Conservation (phyloP, 1,284 basidiomycete species). For the Austropuccinia psidii region DNA sequence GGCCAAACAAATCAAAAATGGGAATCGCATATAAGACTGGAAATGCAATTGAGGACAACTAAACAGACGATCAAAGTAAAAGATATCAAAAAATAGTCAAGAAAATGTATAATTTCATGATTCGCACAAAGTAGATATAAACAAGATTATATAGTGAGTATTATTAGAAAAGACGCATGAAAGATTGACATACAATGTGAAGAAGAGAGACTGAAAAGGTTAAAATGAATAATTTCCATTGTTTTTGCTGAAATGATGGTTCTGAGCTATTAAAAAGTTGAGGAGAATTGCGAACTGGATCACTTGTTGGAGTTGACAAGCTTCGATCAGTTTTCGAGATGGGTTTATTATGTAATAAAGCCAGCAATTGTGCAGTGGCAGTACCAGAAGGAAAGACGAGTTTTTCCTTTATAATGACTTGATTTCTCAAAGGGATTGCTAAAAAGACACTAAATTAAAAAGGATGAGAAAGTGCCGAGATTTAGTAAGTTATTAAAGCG, state of each 20-base stretch:
- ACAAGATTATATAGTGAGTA: slow-evolving; percentile 39
- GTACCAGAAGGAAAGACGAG: slow-evolving; percentile 85
- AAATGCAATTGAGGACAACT: slow-evolving; percentile 64
- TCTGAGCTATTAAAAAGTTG: not conserved
- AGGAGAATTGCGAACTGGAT: not conserved
- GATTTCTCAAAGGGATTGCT: slow-evolving; percentile 81
- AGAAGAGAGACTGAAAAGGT: slow-evolving; percentile 17
- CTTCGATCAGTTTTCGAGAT: not conserved
- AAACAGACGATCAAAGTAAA: not conserved
- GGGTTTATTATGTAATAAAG: slow-evolving; percentile 73
- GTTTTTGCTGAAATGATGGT: slow-evolving; percentile 2
- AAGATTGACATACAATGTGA: slow-evolving; percentile 5
- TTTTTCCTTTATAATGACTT: slow-evolving; percentile 91
- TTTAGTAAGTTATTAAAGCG: slow-evolving; percentile 35
- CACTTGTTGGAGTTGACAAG: not conserved
- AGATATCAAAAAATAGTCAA: slow-evolving; percentile 16
- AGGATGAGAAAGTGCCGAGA: not conserved
- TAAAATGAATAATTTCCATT: slow-evolving; percentile 21
- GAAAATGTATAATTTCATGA: not conserved
- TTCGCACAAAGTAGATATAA: slow-evolving; percentile 31
- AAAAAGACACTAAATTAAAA: slow-evolving; percentile 65
- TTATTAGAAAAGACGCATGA: slow-evolving; percentile 45
- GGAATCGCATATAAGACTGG: slow-evolving; percentile 86
- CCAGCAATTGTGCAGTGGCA: slow-evolving; percentile 90
- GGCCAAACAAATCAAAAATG: slow-evolving; percentile 67